A percentile compares a stretch with the other conserved stretches of the same genome.
Conservation (phyloP, 2,329 filamentous ascomycete genomes). For the Hymenoscyphus linearis region DNA sequence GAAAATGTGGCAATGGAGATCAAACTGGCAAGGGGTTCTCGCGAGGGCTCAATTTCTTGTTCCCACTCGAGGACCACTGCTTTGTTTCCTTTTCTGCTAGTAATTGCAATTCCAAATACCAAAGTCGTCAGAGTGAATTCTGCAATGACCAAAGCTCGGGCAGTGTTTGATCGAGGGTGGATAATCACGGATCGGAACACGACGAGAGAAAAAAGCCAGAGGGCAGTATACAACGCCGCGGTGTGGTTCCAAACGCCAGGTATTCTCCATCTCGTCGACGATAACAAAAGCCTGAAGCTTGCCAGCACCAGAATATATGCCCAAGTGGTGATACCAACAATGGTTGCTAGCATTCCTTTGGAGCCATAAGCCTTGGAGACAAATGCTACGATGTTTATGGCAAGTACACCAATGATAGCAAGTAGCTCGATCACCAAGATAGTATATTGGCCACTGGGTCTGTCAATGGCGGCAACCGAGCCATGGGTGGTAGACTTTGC, state of each 20-base stretch:
- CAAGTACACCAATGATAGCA: slow-evolving; percentile 66
- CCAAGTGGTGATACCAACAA: slow-evolving; percentile 70
- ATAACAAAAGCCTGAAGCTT: slow-evolving; percentile 64
- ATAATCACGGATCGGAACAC: slow-evolving; percentile 83
- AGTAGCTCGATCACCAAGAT: slow-evolving; percentile 70
- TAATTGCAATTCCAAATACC: slow-evolving; percentile 70
- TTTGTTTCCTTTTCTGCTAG: slow-evolving; percentile 87
- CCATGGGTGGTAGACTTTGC: slow-evolving; percentile 57
- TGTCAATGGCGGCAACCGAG: slow-evolving; percentile 67
- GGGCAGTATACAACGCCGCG: slow-evolving; percentile 70
- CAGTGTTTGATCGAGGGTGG: slow-evolving; percentile 60
- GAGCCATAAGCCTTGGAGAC: slow-evolving; percentile 53
- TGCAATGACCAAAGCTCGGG: slow-evolving; percentile 60
- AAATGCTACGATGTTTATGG: slow-evolving; percentile 61
- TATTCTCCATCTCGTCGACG: slow-evolving; percentile 58
- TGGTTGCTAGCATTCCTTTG: slow-evolving; percentile 53
- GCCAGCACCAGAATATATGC: slow-evolving; percentile 72
- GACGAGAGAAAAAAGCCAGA: slow-evolving; percentile 73
- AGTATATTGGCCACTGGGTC: slow-evolving; percentile 66
- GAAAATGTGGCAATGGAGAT: slow-evolving; percentile 82
- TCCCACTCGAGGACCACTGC: slow-evolving; percentile 84
- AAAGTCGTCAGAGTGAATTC: slow-evolving; percentile 73
- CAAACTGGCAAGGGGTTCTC: slow-evolving; percentile 80
- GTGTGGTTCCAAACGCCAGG: slow-evolving; percentile 90
- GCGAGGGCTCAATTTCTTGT: slow-evolving; percentile 78